A percentile compares a stretch with the other conserved stretches of the same genome.
These are phyloP conservation scores for Gymnopus androsaceus DNA, from an alignment of 1,284 basidiomycete genomes.

Conservation along the genomic window DNA sequence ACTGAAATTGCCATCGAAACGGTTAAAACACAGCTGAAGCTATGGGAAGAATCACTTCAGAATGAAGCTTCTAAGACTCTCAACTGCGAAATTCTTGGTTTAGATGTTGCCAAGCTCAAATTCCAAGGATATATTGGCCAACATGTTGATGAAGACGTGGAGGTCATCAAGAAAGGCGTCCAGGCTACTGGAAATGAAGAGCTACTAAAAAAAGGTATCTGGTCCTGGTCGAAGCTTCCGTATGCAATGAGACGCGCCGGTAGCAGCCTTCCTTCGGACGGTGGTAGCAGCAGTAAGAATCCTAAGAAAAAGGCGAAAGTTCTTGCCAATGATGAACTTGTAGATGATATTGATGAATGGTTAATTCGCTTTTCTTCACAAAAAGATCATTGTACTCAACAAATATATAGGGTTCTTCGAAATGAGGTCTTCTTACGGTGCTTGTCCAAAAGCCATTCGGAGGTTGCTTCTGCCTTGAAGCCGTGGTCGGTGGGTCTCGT, in stretches of 20 bases:
- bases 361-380: not conserved
- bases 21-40: not conserved
- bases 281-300: not conserved
- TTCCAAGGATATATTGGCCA: conserved; percentile 2
- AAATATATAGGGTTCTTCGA: conserved; percentile 11
- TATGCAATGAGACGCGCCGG: conserved; percentile 5
- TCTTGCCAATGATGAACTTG: conserved; percentile 8
- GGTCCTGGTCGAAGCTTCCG: conserved; percentile 7
- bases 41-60: not conserved
- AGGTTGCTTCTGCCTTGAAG: not conserved
- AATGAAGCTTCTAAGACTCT: not conserved
- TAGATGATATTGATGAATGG: conserved; percentile 17
- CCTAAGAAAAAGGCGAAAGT: not conserved
- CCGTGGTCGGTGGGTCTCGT: conserved; percentile 13
- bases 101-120: not conserved
- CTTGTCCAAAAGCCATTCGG: not conserved
- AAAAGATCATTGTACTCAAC: not conserved
- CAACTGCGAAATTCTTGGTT: not conserved
- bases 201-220: not conserved
- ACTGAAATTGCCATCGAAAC: conserved; percentile 1
- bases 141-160: not conserved
- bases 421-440: conserved; percentile 11
- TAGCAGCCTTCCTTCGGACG: not conserved
- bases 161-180: not conserved
- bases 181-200: not conserved